A percentile compares a stretch with the other conserved stretches of the same genome.
Evolutionary conservation across 148 eudicot species (phyloP).

Genomic region (Nepenthes gracilis): DNA sequence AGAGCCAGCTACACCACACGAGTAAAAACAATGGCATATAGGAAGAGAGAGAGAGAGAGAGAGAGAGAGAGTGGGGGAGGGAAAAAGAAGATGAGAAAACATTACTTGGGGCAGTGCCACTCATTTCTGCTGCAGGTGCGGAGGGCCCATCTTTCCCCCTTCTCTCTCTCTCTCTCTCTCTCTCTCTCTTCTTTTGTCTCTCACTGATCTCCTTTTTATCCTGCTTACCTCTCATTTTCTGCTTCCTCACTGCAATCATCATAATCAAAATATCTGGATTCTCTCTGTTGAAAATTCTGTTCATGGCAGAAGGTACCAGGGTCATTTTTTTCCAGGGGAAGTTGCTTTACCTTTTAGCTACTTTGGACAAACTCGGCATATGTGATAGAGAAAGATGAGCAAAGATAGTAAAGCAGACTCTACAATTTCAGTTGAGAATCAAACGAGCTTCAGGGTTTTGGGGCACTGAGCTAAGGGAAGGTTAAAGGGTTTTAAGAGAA

Average conservation of each 20-base stretch:
- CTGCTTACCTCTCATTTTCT: conserved; percentile 14
- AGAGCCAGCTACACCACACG: conserved; percentile 9
- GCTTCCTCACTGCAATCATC: conserved; percentile 31
- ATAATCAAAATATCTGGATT: conserved; percentile 16
- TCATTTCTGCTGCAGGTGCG: too few relatives aligned
- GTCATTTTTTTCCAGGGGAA: not conserved
- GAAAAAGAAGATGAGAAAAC: too few relatives aligned
- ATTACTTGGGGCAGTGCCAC: too few relatives aligned
- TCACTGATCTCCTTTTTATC: conserved; percentile 7
- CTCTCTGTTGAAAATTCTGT: not conserved
- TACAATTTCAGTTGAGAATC: too few relatives aligned
- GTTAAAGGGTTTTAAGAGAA: too few relatives aligned
- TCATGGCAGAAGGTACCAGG: not conserved
- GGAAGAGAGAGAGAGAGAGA: too few relatives aligned
- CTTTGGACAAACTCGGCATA: not conserved
- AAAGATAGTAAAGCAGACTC: too few relatives aligned
- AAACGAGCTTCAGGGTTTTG: too few relatives aligned
- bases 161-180: too few relatives aligned
- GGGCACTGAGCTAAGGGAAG: too few relatives aligned
- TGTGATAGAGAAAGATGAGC: conserved; percentile 1
- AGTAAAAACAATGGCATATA: conserved; percentile 5
- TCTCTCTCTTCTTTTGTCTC: conserved; percentile 1
- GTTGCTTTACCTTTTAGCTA: not conserved
- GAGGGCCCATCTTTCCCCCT: too few relatives aligned
- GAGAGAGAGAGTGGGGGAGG: too few relatives aligned